Percentiles rank a stretch among this genome's conserved stretches.
phyloP scores from a whole-genome alignment of 2,329 filamentous ascomycete species.

The Boeremia exigua region DNA sequence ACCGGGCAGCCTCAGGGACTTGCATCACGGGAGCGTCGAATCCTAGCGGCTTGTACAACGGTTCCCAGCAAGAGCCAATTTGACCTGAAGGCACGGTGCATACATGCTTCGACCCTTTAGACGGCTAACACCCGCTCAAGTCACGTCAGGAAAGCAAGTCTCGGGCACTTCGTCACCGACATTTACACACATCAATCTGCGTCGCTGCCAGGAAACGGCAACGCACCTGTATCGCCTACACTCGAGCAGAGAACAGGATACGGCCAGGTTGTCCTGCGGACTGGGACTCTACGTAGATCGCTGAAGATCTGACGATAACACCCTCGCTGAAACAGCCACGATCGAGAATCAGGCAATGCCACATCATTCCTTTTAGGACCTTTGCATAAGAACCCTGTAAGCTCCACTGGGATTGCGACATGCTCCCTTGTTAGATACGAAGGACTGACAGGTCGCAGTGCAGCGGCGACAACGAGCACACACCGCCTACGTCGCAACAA shows the following conservation, averaged over 20 bases:
- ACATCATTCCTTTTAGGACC: conserved; percentile 41
- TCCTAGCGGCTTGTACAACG: conserved; percentile 43
- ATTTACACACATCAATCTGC: background rate
- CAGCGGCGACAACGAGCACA: conserved; percentile 29
- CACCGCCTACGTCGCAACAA: conserved; percentile 41
- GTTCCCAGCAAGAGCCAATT: conserved; percentile 32
- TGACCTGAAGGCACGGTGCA: conserved; percentile 41
- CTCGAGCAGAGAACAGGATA: conserved; percentile 22
- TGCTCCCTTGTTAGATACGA: conserved; percentile 33
- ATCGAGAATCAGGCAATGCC: conserved; percentile 38
- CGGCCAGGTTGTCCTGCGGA: conserved; percentile 26
- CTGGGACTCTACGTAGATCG: conserved; percentile 39
- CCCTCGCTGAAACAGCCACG: conserved; percentile 44
- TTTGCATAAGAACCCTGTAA: conserved; percentile 46
- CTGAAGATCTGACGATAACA: conserved; percentile 37
- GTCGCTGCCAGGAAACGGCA: background rate
- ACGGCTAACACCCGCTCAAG: conserved; percentile 13
- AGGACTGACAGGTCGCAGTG: conserved; percentile 45
- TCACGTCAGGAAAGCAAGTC: conserved; percentile 3
- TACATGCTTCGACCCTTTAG: conserved; percentile 44
- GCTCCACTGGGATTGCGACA: conserved; percentile 42
- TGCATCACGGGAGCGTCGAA: conserved; percentile 41
- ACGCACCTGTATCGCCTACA: background rate
- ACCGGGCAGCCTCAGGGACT: conserved; percentile 34
- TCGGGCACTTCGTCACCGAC: background rate